Conservation (phyloP, 2,329 filamentous ascomycete species). For the Penicillium sp. region DNA sequence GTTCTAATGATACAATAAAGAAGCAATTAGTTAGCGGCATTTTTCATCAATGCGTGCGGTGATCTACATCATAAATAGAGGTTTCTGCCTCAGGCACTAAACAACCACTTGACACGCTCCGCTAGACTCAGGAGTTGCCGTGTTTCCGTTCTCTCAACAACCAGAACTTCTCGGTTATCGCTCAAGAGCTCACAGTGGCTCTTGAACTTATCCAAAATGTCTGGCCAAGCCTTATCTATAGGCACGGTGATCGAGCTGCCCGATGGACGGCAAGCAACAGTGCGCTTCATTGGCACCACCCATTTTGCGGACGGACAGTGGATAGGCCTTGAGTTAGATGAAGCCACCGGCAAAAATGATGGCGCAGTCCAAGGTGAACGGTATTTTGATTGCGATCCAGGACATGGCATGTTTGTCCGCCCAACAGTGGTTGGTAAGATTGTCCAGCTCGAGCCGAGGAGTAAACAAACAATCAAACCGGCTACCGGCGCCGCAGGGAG, state of each 20-base stretch:
- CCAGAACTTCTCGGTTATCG: slow-evolving; percentile 7
- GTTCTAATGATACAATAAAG: background rate
- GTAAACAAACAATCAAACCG: slow-evolving; percentile 38
- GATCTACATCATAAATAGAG: background rate
- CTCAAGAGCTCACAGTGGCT: slow-evolving; percentile 13
- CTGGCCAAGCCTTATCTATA: slow-evolving; percentile 33
- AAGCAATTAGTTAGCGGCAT: background rate
- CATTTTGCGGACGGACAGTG: slow-evolving; percentile 79
- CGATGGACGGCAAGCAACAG: slow-evolving; percentile 70
- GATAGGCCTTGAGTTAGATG: slow-evolving; percentile 85
- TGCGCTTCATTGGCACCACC: slow-evolving; percentile 79
- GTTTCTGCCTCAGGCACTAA: slow-evolving; percentile 19
- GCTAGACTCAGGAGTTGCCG: slow-evolving; percentile 15
- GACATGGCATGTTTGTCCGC: slow-evolving; percentile 82
- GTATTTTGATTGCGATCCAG: slow-evolving; percentile 75
- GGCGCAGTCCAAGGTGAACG: slow-evolving; percentile 81
- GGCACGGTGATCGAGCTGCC: slow-evolving; percentile 77
- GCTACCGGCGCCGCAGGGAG: slow-evolving; percentile 29
- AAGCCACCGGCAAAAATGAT: slow-evolving; percentile 85
- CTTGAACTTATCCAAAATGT: slow-evolving; percentile 14
- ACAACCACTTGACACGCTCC: slow-evolving; percentile 14
- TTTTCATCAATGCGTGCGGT: background rate
- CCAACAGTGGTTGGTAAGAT: slow-evolving; percentile 63
- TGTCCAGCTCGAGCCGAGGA: slow-evolving; percentile 36
- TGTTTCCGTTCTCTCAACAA: slow-evolving; percentile 2